Base-by-base conservation (phyloP, 441 rosid species). In the Pelargonium australe region DNA sequence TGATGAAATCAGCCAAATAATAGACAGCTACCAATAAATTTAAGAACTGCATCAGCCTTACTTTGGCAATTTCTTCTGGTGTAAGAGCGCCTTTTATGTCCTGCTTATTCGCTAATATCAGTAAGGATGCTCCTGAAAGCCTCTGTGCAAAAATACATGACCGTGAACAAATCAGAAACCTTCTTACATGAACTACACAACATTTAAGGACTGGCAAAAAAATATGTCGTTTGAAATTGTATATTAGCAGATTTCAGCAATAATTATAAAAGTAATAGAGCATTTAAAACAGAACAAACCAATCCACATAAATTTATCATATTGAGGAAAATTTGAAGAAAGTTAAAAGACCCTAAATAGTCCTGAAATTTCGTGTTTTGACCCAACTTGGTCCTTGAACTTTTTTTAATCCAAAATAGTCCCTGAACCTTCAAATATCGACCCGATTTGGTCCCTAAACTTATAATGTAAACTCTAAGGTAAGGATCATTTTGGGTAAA, bases 81-180 rank as follows among this genome's bases (percentile, higher is more conserved):
- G 87, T 76, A 73, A 92, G 95, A 64, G 94, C 88, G 65, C 98
- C 96, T 76, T 89, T 86, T 57, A 90, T 89, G 75, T 92, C 98
- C 77, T 92, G 98, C 83, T 92, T 94, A 75, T 91, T 91, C 31
- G 96, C 99, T 20, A 91, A 76, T 79, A 94, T 78, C 70, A 94
- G 78, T 74, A 91, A 82, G 61, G 98, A 91, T 65, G 97, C 88
- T 9, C 98, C 98, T 4, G 96, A 90, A 3, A 91, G 77, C 76
- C 99, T 89, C 96, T 91, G 92, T 81, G 34, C 2, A 5, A 5
- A 34, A 34, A 34, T 4, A 34, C 40, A 34, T 34, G 40, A 34
- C 40, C 40, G 64, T 31, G 58, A 49, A 66, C 71, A 68, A 20
- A 34, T 34, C 40, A 34, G 40, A 34, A 34, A 34, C 40, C 5